Percentiles rank a stretch among this genome's conserved stretches.
Conservation (phyloP, 306 rosid species). For the Arachis stenosperma region DNA sequence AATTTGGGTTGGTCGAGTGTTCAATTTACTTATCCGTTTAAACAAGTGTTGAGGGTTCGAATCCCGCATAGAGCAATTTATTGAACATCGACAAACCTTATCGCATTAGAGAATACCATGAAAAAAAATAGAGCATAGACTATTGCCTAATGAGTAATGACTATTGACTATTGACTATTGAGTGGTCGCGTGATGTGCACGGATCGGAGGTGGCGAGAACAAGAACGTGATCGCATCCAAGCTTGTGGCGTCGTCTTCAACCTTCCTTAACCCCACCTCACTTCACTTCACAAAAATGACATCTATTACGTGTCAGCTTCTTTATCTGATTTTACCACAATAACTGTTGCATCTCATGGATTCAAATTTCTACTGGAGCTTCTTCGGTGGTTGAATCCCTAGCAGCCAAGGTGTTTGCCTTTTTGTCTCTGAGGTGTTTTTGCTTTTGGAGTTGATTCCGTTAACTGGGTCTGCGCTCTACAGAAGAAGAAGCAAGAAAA, state of each 20-base stretch:
- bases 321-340: slow-evolving; percentile 44
- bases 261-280: not conserved
- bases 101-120: no score
- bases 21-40: no score
- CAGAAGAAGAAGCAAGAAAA: slow-evolving; percentile 29
- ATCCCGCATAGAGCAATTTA: no score
- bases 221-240: not conserved
- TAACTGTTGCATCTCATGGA: slow-evolving; percentile 51
- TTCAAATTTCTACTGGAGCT: slow-evolving; percentile 40
- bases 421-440: not conserved
- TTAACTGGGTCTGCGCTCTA: slow-evolving; percentile 29
- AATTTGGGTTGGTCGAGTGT: no score
- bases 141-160: no score
- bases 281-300: not conserved
- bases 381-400: slow-evolving; percentile 50
- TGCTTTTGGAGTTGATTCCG: slow-evolving; percentile 13
- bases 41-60: no score
- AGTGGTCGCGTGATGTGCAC: not conserved
- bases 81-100: no score
- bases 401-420: slow-evolving; percentile 41
- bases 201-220: not conserved
- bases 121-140: no score
- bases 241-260: not conserved
- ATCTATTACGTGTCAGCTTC: slow-evolving; percentile 30
- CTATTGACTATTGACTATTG: not conserved